These are phyloP conservation scores for Pseudocercospora fijiensis DNA, from an alignment of 2,329 filamentous ascomycete species.

Conservation along the genomic window DNA sequence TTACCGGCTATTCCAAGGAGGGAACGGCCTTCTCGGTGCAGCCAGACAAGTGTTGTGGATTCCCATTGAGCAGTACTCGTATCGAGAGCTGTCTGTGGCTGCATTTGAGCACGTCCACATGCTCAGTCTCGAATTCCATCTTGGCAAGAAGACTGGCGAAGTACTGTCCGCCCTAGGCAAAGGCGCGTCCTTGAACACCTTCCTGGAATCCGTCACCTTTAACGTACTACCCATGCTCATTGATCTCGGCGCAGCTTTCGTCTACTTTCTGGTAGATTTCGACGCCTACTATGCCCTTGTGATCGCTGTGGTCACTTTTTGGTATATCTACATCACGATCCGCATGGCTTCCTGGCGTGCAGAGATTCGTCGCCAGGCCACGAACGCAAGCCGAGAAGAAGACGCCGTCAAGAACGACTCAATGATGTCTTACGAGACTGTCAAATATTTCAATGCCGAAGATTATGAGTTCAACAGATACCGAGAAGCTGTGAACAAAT, in stretches of 20 bases:
- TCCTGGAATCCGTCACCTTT: conserved; percentile 94
- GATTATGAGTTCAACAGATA: conserved; percentile 59
- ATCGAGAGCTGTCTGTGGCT: conserved; percentile 87
- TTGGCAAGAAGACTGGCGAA: conserved; percentile 94
- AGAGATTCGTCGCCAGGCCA: conserved; percentile 88
- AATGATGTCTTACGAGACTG: conserved; percentile 92
- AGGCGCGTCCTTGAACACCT: conserved; percentile 91
- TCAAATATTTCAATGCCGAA: conserved; percentile 65
- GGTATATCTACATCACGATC: conserved; percentile 94
- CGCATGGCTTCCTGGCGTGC: conserved; percentile 92
- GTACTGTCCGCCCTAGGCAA: conserved; percentile 95
- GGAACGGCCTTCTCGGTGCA: conserved; percentile 82
- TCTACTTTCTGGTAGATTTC: conserved; percentile 74
- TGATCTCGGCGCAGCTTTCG: conserved; percentile 81
- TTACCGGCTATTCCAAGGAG: conserved; percentile 80
- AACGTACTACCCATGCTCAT: conserved; percentile 93
- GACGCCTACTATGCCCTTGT: conserved; percentile 89
- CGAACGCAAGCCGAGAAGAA: conserved; percentile 90
- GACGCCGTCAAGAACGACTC: conserved; percentile 99
- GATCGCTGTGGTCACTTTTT: conserved; percentile 86
- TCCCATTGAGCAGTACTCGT: conserved; percentile 94
- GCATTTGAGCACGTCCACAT: conserved; percentile 97
- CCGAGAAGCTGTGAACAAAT: conserved; percentile 55
- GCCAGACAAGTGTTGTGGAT: conserved; percentile 86
- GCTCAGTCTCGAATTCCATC: conserved; percentile 91